These are phyloP conservation scores for Pyrrhoderma lamaoense DNA, from an alignment of 1,284 basidiomycete genomes.

Conservation along the genomic window DNA sequence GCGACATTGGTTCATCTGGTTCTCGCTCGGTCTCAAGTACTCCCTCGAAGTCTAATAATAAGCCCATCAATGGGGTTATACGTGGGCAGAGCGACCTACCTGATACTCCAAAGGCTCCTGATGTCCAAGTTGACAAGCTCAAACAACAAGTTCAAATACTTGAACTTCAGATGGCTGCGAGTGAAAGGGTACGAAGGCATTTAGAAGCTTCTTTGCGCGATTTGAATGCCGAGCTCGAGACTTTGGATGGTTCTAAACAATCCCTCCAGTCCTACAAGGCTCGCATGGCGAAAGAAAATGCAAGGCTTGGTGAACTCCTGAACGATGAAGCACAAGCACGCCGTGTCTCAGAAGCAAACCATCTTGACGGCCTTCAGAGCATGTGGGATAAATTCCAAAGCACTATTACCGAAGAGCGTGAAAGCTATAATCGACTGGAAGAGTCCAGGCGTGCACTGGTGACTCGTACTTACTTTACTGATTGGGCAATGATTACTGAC, in stretches of 20 bases:
- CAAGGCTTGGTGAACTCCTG: slow-evolving; percentile 45
- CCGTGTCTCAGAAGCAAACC: slow-evolving; percentile 48
- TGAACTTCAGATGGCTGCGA: slow-evolving; percentile 64
- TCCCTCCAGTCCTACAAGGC: slow-evolving; percentile 52
- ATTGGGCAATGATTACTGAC: not conserved
- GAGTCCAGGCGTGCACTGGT: slow-evolving; percentile 69
- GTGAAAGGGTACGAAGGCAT: slow-evolving; percentile 60
- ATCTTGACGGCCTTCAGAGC: slow-evolving; percentile 56
- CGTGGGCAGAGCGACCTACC: slow-evolving; percentile 30
- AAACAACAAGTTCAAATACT: slow-evolving; percentile 61
- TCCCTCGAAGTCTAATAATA: slow-evolving; percentile 36
- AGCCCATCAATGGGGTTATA: slow-evolving; percentile 29
- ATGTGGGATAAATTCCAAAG: slow-evolving; percentile 67
- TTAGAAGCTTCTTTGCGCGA: slow-evolving; percentile 56
- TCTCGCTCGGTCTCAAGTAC: slow-evolving; percentile 31
- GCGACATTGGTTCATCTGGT: slow-evolving; percentile 25
- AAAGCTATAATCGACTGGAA: slow-evolving; percentile 55
- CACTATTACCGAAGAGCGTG: slow-evolving; percentile 52
- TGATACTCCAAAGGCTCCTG: slow-evolving; percentile 36
- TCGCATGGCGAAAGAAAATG: slow-evolving; percentile 53
- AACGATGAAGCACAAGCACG: slow-evolving; percentile 63
- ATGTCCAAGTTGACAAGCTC: slow-evolving; percentile 46
- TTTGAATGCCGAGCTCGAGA: slow-evolving; percentile 57
- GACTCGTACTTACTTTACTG: slow-evolving; percentile 21
- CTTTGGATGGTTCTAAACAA: slow-evolving; percentile 58